Base-by-base conservation (phyloP, 1,139 yeast species). In the Hyphopichia fennica region DNA sequence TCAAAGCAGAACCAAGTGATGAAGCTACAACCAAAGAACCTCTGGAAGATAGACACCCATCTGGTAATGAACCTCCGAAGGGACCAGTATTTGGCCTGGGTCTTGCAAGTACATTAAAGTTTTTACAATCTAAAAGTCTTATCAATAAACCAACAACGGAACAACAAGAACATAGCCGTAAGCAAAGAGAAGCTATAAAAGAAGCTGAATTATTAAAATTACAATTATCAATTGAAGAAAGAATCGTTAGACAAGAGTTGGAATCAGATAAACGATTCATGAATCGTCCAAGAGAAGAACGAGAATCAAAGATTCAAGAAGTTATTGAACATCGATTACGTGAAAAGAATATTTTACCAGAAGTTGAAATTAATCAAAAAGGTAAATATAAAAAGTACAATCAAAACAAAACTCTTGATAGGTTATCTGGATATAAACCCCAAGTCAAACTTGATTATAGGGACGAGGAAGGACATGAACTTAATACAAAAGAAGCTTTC, bases 401-500 rank as follows among this genome's bases (percentile, higher is more conserved):
- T 11, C 7, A 17, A n/a, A 7, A 16, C 20, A 17, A 33, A n/a
- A 17, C 19, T 5, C 17, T 17, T 7, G 35, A 38, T 11, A 59
- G 67, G 35, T 66, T 76, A 35, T 60, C 62, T 19, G 54, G 69
- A 40, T 86, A 87, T 61, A 77, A 80, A 42, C 96, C 96, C 0
- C 69, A 76, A 5, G 78, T 91, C 17, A 69, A 75, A 18, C 58
- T 91, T 8, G 75, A 72, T 31, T 88, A 90, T 60, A 75, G 72
- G 37, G 96, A 91, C 60, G 87, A 83, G 34, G 58, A 69, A 5
- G 98, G 98, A 1, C 72, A 81, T 38, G 72, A 72, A 18, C 63
- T 93, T 40, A 69, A 73, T 36, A 74, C 83, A 2, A 89, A 87
- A 58, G 87, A 86, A 48, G 98, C 98, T 0, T 91, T 82, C 67